phyloP scores from a whole-genome alignment of 768 basidiomycete species.

The Calocera cornea region DNA sequence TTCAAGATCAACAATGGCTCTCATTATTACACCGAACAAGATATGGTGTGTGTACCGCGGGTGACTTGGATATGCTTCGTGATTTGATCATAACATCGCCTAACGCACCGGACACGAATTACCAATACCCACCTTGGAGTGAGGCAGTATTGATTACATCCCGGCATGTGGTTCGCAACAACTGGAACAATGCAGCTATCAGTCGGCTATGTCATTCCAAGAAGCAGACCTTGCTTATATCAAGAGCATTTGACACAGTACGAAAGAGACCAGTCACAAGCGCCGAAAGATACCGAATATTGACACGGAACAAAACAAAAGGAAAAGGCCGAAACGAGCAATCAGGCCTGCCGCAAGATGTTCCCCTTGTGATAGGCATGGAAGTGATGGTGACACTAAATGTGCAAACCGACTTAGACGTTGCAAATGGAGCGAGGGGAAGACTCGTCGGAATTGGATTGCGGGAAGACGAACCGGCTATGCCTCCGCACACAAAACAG shows the following conservation, averaged over 20 bases:
- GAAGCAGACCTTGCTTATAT: slow-evolving; percentile 19
- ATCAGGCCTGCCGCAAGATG: slow-evolving; percentile 12
- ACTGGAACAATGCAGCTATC: slow-evolving; percentile 28
- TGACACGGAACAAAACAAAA: not conserved
- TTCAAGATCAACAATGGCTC: slow-evolving; percentile 23
- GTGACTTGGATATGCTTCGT: slow-evolving; percentile 20
- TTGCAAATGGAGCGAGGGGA: slow-evolving; percentile 32
- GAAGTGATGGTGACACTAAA: slow-evolving; percentile 29
- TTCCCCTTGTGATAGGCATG: slow-evolving; percentile 28
- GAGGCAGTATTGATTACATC: slow-evolving; percentile 28
- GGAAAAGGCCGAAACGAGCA: slow-evolving; percentile 9
- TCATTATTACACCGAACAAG: slow-evolving; percentile 23
- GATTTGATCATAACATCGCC: no score
- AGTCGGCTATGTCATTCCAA: slow-evolving; percentile 19
- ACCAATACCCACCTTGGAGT: slow-evolving; percentile 22
- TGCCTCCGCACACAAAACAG: slow-evolving; percentile 25
- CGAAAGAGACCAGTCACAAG: slow-evolving; percentile 8
- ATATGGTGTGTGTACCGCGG: slow-evolving; percentile 19
- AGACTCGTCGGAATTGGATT: slow-evolving; percentile 23
- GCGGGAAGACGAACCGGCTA: no score
- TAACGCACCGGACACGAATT: no score
- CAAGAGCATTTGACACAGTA: slow-evolving; percentile 23
- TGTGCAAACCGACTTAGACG: slow-evolving; percentile 27
- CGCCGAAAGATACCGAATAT: slow-evolving; percentile 4
- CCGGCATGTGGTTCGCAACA: slow-evolving; percentile 23